Conservation (phyloP, 257 asterid species). For the Fraxinus quadrangulata region DNA sequence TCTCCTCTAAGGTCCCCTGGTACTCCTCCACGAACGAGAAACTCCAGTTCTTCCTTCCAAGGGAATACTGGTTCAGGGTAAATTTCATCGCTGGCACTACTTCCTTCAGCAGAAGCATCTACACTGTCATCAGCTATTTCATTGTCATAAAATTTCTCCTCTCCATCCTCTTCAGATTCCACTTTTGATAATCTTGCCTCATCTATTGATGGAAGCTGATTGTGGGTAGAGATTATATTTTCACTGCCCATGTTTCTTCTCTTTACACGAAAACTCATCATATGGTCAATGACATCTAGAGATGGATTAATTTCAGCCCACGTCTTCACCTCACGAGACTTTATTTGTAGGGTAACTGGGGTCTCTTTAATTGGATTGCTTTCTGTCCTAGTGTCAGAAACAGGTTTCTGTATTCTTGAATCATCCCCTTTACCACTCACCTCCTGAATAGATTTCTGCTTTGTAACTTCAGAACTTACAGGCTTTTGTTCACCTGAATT, state of each 20-base stretch:
- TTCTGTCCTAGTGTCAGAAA: constrained; percentile 35
- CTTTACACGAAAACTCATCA: constrained; percentile 72
- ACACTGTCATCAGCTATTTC: constrained; percentile 38
- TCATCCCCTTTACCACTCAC: constrained; percentile 44
- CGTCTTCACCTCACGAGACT: constrained; percentile 49
- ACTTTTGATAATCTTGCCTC: constrained; percentile 38
- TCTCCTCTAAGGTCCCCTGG: constrained; percentile 95
- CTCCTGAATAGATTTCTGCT: constrained; percentile 33
- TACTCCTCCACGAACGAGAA: constrained; percentile 89
- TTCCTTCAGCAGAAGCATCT: constrained; percentile 41
- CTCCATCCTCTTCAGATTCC: constrained; percentile 40
- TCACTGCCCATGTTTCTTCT: constrained; percentile 40
- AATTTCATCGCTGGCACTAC: constrained; percentile 31
- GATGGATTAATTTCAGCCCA: constrained; percentile 71
- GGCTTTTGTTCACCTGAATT: constrained; percentile 33
- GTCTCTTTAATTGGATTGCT: constrained; percentile 35
- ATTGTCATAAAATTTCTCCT: constrained; percentile 38
- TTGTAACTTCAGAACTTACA: constrained; percentile 37
- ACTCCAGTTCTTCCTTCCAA: constrained; percentile 75
- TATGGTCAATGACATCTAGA: constrained; percentile 51
- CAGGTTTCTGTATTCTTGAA: constrained; percentile 36
- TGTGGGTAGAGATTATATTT: constrained; percentile 20
- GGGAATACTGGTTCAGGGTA: constrained; percentile 46
- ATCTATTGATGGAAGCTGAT: constrained; percentile 51
- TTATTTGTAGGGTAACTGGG: constrained; percentile 37